Evolutionary conservation across 176 grass and related monocot genomes (phyloP), one percentile per base, ranked within the genome.

Genomic region (Aegilops tauschii): DNA sequence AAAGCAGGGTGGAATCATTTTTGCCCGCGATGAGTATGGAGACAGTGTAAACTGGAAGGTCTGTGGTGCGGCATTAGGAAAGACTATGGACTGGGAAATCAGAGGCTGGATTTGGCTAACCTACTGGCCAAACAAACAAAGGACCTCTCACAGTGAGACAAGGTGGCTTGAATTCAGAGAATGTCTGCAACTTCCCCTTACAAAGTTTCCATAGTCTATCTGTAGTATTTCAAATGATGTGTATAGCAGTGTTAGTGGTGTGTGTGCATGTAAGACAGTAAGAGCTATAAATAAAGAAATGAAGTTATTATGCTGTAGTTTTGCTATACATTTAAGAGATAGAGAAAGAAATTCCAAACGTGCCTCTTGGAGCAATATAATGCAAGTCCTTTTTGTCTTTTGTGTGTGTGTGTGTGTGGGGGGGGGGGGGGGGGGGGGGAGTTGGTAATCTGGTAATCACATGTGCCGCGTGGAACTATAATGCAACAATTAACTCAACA

Each of bases 91-190:
- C 50, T 96, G 97, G 97, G 92, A 99, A 58, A 82, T 99, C 29
- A 72, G 47, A 83, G 97, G 97, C 0, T 91, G 81, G 81, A 93
- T 99, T 86, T 91, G 97, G 94, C 61, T 96, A 8, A 99, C 94
- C 12, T 99, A 99, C 79, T 99, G 90, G 92, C 97, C 97, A 20
- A 96, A 99, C 87, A 96, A 94, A 65, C 97, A 99, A 80, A 91
- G 82, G 63, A 98, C 86, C 32, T 91, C 86, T 36, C 90, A 98
- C 71, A 93, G 71, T 18, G 92, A 98, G 79, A 96, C 94, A 31
- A 89, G 90, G 79, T 61, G 83, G 88, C 47, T 99, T 65, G 90
- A 96, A 73, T 96, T 99, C 72, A 91, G 76, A 64, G 90, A 99
- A 83, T 80, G 86, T 71, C 80, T 99, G 77, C 71, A 90, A 35